Conservation (phyloP, 202 grass and related monocot species). For the Setaria viridis region DNA sequence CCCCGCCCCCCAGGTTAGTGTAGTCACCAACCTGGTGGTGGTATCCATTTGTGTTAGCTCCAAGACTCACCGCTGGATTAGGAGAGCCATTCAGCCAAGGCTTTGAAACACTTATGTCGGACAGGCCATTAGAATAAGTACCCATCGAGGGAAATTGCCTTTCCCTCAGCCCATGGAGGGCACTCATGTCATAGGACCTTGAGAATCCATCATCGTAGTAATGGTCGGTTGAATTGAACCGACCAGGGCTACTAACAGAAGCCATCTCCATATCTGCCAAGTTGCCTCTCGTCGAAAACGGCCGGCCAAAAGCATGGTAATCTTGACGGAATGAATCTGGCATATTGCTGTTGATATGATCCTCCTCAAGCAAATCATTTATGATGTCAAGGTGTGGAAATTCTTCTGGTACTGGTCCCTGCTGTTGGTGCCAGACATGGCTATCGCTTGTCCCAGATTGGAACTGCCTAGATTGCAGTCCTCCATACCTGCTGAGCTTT, state of each 20-base stretch:
- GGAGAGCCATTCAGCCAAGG: constrained; percentile 56
- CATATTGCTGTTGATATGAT: constrained; percentile 58
- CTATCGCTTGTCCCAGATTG: constrained; percentile 37
- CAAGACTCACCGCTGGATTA: constrained; percentile 42
- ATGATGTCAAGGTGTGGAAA: constrained; percentile 99
- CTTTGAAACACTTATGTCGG: constrained; percentile 59
- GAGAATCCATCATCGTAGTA: constrained; percentile 58
- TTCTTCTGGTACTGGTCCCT: constrained; percentile 63
- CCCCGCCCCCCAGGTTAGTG: constrained; percentile 52
- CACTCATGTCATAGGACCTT: constrained; percentile 61
- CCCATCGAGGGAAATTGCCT: constrained; percentile 50
- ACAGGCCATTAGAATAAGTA: constrained; percentile 51
- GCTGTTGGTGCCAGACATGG: constrained; percentile 57
- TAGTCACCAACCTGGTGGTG: constrained; percentile 54
- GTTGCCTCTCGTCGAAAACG: constrained; percentile 54
- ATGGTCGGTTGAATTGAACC: constrained; percentile 50
- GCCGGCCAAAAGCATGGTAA: constrained; percentile 53
- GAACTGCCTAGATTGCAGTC: constrained; percentile 49
- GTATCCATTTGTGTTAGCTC: constrained; percentile 45
- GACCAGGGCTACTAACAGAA: constrained; percentile 53
- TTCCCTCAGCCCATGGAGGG: constrained; percentile 48
- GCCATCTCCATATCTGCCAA: constrained; percentile 34
- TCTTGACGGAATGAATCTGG: constrained; percentile 48
- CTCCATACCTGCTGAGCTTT: constrained; percentile 43
- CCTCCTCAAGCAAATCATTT: constrained; percentile 92